Evolutionary conservation across 345 rosid genomes (phyloP).

Genomic region (Clarkia xantiana): DNA sequence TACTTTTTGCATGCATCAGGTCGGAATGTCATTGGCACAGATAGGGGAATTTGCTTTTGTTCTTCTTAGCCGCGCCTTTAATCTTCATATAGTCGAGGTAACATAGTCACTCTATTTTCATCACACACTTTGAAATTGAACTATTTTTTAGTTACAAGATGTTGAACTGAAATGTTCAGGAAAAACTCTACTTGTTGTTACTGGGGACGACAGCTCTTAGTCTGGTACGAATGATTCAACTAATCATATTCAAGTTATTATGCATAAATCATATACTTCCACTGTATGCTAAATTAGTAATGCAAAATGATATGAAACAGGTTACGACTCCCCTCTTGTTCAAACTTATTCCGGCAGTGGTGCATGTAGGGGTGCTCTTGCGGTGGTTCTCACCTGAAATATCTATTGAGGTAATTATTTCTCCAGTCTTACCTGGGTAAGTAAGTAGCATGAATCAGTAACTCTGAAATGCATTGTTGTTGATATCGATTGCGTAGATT

Average conservation of each 20-base stretch:
- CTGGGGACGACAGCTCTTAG: slow-evolving; percentile 92
- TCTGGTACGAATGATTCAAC: slow-evolving; percentile 61
- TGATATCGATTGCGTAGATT: too few species aligned
- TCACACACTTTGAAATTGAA: slow-evolving; percentile 80
- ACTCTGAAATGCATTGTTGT: background rate
- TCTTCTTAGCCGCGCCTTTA: slow-evolving; percentile 92
- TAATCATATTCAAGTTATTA: too few species aligned
- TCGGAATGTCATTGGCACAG: slow-evolving; percentile 92
- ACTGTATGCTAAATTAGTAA: too few species aligned
- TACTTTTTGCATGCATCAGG: slow-evolving; percentile 25
- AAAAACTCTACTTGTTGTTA: slow-evolving; percentile 72
- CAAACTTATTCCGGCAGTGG: slow-evolving; percentile 86
- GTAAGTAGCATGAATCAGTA: too few species aligned
- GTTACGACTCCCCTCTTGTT: slow-evolving; percentile 94
- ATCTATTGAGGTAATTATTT: slow-evolving; percentile 49
- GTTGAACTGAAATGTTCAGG: slow-evolving; percentile 61
- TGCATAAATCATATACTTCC: too few species aligned
- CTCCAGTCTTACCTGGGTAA: too few species aligned
- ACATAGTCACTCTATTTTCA: slow-evolving; percentile 76
- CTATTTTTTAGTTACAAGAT: slow-evolving; percentile 51
- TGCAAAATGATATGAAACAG: slow-evolving; percentile 19
- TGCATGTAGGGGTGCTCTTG: slow-evolving; percentile 74
- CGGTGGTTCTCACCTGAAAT: slow-evolving; percentile 82
- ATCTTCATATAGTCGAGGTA: slow-evolving; percentile 95
- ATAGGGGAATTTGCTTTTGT: slow-evolving; percentile 97